These are phyloP conservation scores for Tetrahymena thermophila DNA, from an alignment of 73 alveolate genomes.

Conservation along the genomic window DNA sequence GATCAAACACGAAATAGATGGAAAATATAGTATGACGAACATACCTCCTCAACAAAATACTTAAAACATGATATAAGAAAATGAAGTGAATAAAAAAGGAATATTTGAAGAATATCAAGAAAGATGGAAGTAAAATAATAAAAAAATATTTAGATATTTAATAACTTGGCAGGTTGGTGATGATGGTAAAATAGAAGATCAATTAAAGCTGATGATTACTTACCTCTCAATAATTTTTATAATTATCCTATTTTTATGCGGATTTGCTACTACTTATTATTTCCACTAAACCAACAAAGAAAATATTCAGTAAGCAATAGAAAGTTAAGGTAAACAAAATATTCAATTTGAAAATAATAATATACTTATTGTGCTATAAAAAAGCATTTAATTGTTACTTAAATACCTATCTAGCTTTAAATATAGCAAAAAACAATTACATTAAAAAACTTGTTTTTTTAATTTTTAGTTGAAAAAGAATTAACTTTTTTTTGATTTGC, in stretches of 20 bases:
- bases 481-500: background rate
- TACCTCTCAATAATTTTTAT: background rate
- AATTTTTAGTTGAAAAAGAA: background rate
- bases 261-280: background rate
- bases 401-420: too few species aligned
- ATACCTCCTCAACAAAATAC: background rate
- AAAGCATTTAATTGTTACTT: too few species aligned
- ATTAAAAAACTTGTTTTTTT: too few species aligned
- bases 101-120: background rate
- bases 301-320: background rate
- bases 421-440: too few species aligned
- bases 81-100: background rate
- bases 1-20: background rate
- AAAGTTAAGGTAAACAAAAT: background rate
- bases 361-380: too few species aligned
- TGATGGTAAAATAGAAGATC: background rate
- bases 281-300: background rate
- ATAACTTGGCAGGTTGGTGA: background rate
- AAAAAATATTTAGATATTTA: background rate
- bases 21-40: background rate
- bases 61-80: background rate
- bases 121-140: background rate
- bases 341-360: too few species aligned
- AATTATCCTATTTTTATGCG: background rate
- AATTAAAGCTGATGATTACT: background rate